A percentile compares a stretch with the other conserved stretches of the same genome.
Evolutionary conservation across 768 basidiomycete genomes (phyloP).

Genomic region (Hysterangium stoloniferum): DNA sequence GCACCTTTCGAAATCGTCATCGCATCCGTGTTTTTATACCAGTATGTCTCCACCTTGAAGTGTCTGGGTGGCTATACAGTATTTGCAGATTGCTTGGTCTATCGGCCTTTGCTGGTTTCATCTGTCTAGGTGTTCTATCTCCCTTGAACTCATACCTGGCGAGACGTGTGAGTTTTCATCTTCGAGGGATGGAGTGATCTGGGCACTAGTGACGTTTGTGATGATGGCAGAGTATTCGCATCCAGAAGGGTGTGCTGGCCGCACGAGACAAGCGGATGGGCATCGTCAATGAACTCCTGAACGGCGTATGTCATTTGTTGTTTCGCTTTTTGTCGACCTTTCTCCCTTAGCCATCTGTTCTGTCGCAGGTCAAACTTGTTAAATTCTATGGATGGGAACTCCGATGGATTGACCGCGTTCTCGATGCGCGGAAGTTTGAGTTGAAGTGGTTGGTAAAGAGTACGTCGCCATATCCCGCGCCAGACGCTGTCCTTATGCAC

Average conservation of each 20-base stretch:
- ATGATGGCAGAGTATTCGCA: constrained; percentile 30
- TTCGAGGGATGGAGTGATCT: neutral
- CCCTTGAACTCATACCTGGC: constrained; percentile 67
- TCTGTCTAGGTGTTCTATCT: constrained; percentile 57
- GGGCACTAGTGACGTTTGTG: neutral
- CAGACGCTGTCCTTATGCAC: neutral
- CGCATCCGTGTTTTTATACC: constrained; percentile 67
- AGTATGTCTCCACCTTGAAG: too few relatives aligned
- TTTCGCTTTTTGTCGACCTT: neutral
- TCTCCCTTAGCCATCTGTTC: neutral
- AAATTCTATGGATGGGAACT: constrained; percentile 83
- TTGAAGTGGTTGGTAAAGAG: constrained; percentile 45
- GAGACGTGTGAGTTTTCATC: constrained; percentile 32
- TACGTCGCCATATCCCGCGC: neutral
- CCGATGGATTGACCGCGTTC: constrained; percentile 59
- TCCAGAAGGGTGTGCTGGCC: constrained; percentile 49
- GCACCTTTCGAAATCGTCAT: constrained; percentile 75
- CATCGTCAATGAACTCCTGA: constrained; percentile 70
- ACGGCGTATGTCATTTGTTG: constrained; percentile 36
- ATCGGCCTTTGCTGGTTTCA: constrained; percentile 70
- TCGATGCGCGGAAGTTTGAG: constrained; percentile 61
- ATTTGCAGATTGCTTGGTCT: constrained; percentile 47
- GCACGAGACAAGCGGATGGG: constrained; percentile 73
- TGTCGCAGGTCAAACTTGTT: constrained; percentile 56
- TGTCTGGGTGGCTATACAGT: constrained; percentile 1